These are phyloP conservation scores for Brassica nigra DNA, from an alignment of 345 rosid genomes.

Conservation along the genomic window DNA sequence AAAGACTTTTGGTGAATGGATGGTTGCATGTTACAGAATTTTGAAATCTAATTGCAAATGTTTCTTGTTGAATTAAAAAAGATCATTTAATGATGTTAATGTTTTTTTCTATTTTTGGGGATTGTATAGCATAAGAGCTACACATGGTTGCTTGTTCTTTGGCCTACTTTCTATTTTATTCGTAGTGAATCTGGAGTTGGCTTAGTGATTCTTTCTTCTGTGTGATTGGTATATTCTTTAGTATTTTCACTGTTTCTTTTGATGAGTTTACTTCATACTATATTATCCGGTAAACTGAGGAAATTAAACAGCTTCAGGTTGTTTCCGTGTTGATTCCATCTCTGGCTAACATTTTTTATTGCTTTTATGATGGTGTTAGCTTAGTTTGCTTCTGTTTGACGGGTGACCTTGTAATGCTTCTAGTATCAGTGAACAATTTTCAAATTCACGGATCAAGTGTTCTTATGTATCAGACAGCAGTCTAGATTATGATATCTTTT, in stretches of 20 bases:
- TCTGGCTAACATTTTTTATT: neutral
- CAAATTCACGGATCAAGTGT: neutral
- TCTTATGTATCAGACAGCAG: neutral
- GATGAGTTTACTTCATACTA: neutral
- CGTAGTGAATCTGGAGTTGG: too few relatives aligned
- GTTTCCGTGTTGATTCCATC: neutral
- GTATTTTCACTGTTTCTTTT: neutral
- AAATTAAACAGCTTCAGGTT: neutral
- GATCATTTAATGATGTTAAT: neutral
- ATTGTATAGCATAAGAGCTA: constrained; percentile 1
- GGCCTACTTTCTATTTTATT: neutral
- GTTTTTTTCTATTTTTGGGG: constrained; percentile 7
- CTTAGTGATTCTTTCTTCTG: neutral
- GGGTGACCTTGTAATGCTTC: neutral
- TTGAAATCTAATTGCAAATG: constrained; percentile 16
- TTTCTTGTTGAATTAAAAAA: neutral
- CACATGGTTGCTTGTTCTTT: constrained; percentile 7
- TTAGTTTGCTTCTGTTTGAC: neutral
- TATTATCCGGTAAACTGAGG: neutral
- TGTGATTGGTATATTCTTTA: neutral
- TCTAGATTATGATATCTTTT: neutral
- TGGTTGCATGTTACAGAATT: constrained; percentile 28
- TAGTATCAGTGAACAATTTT: neutral
- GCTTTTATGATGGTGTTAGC: neutral
- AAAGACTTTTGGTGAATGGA: neutral